Evolutionary conservation across 192 early-diverging fungal genomes (phyloP), one percentile per base, ranked within the genome.

Genomic region (Coemansia sp.): DNA sequence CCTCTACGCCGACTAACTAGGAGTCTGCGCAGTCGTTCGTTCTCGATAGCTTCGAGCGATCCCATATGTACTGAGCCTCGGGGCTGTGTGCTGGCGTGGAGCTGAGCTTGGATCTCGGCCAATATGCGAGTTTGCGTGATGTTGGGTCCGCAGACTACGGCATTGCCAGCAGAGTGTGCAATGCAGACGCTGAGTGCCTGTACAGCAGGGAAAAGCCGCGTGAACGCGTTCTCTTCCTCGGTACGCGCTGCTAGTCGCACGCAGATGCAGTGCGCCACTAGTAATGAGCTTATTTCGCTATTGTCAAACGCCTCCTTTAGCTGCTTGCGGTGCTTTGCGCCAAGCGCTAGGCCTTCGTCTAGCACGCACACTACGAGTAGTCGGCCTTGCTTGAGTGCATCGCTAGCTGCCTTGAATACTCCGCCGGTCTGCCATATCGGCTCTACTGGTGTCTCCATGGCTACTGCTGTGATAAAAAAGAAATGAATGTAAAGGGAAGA

Each of bases 101-200:
- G 31, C 57, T 60, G 57, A 1, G 57, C 18, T 33, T 34, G 57
- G 57, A 60, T 60, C 57, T 60, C 57, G 16, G 57, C 27, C 5
- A 16, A 31, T 34, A 60, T 13, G 29, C 57, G 57, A 5, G 33
- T 8, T 2, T 18, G 31, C 31, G 57, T 60, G 57, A 60, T 18
- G 18, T 60, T 60, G 33, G 31, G 57, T 34, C 57, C 57, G 7
- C 57, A 60, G 31, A 60, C 31, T 18, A 60, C 57, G 12, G 57
- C 33, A 33, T 60, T 60, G 15, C 57, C 57, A 34, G 57, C 31
- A 33, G 57, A 38, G 57, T 60, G 57, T 7, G 16, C 31, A 3
- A 60, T 34, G 57, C 57, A 34, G 18, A 60, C 8, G 29, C 57
- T 34, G 31, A 34, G 57, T 33, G 57, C 57, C 3, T 33, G 31